Conservation (phyloP, 495 filamentous ascomycete genomes). For the Lasiosphaeris hirsuta region DNA sequence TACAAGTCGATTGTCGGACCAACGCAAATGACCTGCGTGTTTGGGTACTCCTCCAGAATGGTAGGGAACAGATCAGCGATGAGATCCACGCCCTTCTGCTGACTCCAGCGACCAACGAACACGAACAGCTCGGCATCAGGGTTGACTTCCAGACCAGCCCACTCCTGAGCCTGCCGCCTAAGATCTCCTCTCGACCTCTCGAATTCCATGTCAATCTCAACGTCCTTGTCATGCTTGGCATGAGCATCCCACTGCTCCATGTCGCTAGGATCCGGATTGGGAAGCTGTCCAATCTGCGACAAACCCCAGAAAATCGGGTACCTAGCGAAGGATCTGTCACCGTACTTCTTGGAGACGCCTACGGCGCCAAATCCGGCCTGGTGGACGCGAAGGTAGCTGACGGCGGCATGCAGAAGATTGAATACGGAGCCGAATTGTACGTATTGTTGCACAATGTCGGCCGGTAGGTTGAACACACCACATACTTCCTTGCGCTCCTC, state of each 20-base stretch:
- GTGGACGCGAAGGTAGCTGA: constrained; percentile 66
- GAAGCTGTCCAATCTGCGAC: constrained; percentile 63
- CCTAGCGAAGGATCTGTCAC: constrained; percentile 66
- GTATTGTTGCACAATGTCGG: constrained; percentile 47
- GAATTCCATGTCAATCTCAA: constrained; percentile 53
- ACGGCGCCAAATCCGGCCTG: constrained; percentile 73
- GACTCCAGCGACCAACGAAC: constrained; percentile 73
- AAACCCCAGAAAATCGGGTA: constrained; percentile 78
- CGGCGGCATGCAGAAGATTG: constrained; percentile 67
- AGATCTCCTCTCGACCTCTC: constrained; percentile 55
- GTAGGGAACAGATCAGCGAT: constrained; percentile 71
- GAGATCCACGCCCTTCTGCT: constrained; percentile 72
- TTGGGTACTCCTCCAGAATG: constrained; percentile 58
- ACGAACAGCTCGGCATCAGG: constrained; percentile 67
- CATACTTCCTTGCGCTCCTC: constrained; percentile 64
- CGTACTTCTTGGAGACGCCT: constrained; percentile 71
- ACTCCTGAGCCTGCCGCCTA: constrained; percentile 67
- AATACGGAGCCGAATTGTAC: constrained; percentile 66
- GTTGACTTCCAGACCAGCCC: constrained; percentile 62
- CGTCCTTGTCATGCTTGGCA: constrained; percentile 40
- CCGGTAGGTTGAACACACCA: constrained; percentile 59
- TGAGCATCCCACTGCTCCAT: constrained; percentile 60
- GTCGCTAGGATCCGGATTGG: constrained; percentile 71
- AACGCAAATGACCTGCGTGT: constrained; percentile 64
- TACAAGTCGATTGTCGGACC: constrained; percentile 73